Base-by-base conservation (phyloP, 805 yeast genomes). In the Jamesozyma lodderae region DNA sequence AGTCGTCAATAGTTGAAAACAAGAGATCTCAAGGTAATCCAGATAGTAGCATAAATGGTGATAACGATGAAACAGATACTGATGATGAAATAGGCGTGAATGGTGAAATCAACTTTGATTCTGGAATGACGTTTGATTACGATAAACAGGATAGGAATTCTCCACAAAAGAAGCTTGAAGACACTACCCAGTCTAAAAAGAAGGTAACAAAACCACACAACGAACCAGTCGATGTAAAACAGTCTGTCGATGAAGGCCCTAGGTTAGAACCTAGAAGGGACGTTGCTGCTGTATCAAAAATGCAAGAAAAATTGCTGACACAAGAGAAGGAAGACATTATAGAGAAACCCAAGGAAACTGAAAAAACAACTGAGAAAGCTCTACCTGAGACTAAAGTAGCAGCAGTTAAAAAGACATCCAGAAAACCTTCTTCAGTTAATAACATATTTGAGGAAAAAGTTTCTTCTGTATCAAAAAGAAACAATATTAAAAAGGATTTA, bases 41-140 rank as follows among this genome's bases (percentile, higher is more conserved):
- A 16, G 27, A 20, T 18, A 14, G n/a, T n/a, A 33, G 15, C 10
- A 11, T 19, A n/a, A 20, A 27, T 20, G 29, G 26, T 14, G 38
- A 38, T 30, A 53, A 49, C 33, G 61, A 56, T 29, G 62, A 57
- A 39, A 60, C 63, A 0, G 63, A 59, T 36, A 58, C 63, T 1
- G 64, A 60, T 33, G 59, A 57, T 19, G 60, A 52, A 2, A 44
- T 52, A 9, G 53, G 45, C 9, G 49, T 43, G 7, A 40, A 33
- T 28, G 59, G 57, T 6, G 57, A 46, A 29, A 47, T 55, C 5
- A 52, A 52, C 25, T 55, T 55, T 35, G 53, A 49, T 43, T 35
- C 55, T 3, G 59, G 52, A 18, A 55, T 59, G 50, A 44, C 51
- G 6, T 57, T 59, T 41, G 63, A 60, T 34, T 58, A 59, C 31